Base-by-base conservation (phyloP, 768 basidiomycete genomes). In the Boletus vinaceobasis region DNA sequence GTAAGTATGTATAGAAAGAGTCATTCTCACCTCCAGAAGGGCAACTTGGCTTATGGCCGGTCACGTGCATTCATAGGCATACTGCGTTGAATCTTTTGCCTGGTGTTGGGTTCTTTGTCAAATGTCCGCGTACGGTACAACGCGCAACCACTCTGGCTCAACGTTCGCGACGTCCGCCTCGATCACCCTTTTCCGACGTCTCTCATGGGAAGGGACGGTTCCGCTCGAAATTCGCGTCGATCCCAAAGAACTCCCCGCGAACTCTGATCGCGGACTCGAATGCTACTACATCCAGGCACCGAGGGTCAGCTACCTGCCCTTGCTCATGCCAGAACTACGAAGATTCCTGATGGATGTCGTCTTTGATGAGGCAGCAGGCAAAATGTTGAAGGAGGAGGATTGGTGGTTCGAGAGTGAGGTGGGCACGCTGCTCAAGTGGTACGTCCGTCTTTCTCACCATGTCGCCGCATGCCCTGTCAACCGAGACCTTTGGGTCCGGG, bases 391-490 rank as follows among this genome's bases (percentile, higher is more conserved):
- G 65, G 91, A 94, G 60, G 89, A 91, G 53, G 90, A 95, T 49
- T 93, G 96, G 90, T 98, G 96, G 97, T 97, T 99, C 70, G 93
- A 97, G 72, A 88, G 86, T 58, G 88, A 90, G 50, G 88, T 85
- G 60, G 90, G 91, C 31, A 82, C 79, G 7, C 67, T 90, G 46
- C 78, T 95, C 63, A 92, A 93, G 74, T 98, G 96, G 96, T 96
- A 53, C 58, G 84, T 77, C 31, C 11, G 1, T 48, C 23, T 48
- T 35, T 39, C 48, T 33, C 32, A 37, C 50, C 53, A 15, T 27
- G 42, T 32, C 35, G 32, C 52, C 43, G 15, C 52, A 48, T 43
- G 26, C 27, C 27, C 46, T 31, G n/a, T 51, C 50, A 31, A 38
- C 6, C 17, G 36, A 8, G 27, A 5, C 19, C 31, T 6, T 36